Conservation (phyloP, 305 asterid species). For the Nicotiana rustica region DNA sequence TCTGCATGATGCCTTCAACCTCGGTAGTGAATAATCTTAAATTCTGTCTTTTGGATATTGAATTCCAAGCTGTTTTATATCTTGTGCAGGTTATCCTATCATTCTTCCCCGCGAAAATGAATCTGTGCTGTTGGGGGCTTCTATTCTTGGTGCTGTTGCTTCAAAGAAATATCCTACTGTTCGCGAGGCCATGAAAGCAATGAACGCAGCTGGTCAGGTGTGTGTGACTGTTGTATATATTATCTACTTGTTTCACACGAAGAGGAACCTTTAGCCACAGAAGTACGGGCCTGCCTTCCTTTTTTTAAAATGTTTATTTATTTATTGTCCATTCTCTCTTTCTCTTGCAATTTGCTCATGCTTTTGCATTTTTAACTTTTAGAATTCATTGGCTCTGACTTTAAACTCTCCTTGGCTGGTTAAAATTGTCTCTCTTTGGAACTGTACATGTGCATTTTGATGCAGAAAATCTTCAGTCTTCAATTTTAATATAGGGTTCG, state of each 20-base stretch:
- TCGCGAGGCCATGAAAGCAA: slow-evolving; percentile 86
- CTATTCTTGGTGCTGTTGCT: slow-evolving; percentile 98
- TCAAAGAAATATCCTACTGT: slow-evolving; percentile 74
- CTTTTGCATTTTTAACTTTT: neutral
- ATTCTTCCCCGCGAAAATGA: slow-evolving; percentile 94
- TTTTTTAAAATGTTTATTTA: neutral
- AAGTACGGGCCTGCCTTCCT: neutral
- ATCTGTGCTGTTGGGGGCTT: slow-evolving; percentile 94
- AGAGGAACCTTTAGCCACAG: neutral
- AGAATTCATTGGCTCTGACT: neutral
- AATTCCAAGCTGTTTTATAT: neutral
- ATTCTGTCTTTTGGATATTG: neutral
- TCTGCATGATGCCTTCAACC: neutral
- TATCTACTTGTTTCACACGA: neutral
- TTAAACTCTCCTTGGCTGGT: neutral
- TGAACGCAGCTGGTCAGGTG: slow-evolving; percentile 96
- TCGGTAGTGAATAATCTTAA: neutral
- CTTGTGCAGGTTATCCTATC: slow-evolving; percentile 73
- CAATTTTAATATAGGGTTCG: neutral
- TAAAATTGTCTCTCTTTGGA: neutral
- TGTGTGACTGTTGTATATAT: slow-evolving; percentile 1
- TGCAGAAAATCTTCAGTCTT: slow-evolving; percentile 23
- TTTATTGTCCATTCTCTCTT: neutral
- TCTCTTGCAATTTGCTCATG: neutral
- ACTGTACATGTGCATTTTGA: neutral